Evolutionary conservation across 2,329 filamentous ascomycete species (phyloP).

Genomic region (Pyrenophora tritici-repentis): DNA sequence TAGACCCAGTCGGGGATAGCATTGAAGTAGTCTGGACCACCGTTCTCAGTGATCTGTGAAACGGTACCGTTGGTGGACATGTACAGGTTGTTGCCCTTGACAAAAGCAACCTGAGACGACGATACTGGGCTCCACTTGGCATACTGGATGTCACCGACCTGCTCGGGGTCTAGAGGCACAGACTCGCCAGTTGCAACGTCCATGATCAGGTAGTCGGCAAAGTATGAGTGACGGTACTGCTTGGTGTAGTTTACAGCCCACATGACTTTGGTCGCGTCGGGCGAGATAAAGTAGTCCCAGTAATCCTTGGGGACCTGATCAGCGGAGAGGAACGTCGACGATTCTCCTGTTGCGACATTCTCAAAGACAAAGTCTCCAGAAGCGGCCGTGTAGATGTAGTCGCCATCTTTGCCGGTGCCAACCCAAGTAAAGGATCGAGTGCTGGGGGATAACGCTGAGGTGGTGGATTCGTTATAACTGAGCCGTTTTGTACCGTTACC

Average conservation of each 20-base stretch:
- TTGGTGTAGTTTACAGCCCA: conserved; percentile 70
- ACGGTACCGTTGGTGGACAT: conserved; percentile 61
- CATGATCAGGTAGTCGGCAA: conserved; percentile 68
- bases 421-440: conserved; percentile 62
- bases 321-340: conserved; percentile 62
- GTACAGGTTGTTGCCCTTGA: conserved; percentile 69
- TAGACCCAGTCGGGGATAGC: conserved; percentile 69
- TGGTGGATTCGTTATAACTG: conserved; percentile 65
- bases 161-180: conserved; percentile 62
- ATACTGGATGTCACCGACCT: conserved; percentile 69
- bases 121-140: conserved; percentile 63
- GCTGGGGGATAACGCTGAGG: conserved; percentile 48
- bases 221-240: conserved; percentile 71
- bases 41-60: conserved; percentile 63
- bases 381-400: conserved; percentile 60
- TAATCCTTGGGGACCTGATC: conserved; percentile 62
- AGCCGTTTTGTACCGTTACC: conserved; percentile 62
- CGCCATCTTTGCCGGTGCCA: conserved; percentile 62
- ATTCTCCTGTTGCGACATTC: conserved; percentile 64
- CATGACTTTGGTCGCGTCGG: conserved; percentile 63
- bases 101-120: conserved; percentile 67
- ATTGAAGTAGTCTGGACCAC: conserved; percentile 64
- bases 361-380: conserved; percentile 63
- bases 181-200: conserved; percentile 63
- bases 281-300: conserved; percentile 65